Base-by-base conservation (phyloP, 768 basidiomycete species). In the Pisolithus tinctorius region DNA sequence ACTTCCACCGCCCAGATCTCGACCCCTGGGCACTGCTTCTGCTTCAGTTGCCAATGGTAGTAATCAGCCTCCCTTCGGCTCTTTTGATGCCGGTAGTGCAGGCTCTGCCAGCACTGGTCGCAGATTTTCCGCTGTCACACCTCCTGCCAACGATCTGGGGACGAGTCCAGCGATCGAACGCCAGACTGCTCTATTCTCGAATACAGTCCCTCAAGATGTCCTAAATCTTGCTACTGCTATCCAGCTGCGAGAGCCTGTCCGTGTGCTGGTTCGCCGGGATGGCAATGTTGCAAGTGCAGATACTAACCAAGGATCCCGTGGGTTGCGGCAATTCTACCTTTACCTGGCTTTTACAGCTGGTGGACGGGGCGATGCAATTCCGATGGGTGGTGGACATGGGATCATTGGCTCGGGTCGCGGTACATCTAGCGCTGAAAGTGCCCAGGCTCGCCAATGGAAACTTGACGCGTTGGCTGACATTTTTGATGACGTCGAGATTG, bases 201-300 rank as follows among this genome's bases (percentile, higher is more conserved):
- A 98, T 66, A 99, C 96, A 3, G 94, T 96, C 16, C 95, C 93
- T 14, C 93, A 95, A 65, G 96, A 99, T 63, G 96, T 99, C 10
- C 80, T 99, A 55, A 97, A 94, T 66, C 84, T 99, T 39, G 93
- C 93, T 1, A 83, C 90, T 49, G 83, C 88, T 4, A 93, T 99
- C 52, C 89, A 96, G 62, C 80, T 99, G 10, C 83, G 88, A 48
- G 96, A 99, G 66, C 95, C 96, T 20, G 93, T 99, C 39, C 83
- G 96, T 25, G 96, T 99, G n/a, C 82, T 99, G 17, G 96, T 99
- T 23, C 82, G 96, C 48, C 79, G 95, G 16, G 89, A 93, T 58
- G 90, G 89, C 38, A 90, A 88, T 60, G 84, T 88, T 45, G 77
- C 78, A 9, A 82, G 82, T 30, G 77, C 83, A 4, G 79, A 86